Evolutionary conservation across 257 asterid species (phyloP), one percentile per base, ranked within the genome.

Genomic region (Nyctanthes arbortristis): DNA sequence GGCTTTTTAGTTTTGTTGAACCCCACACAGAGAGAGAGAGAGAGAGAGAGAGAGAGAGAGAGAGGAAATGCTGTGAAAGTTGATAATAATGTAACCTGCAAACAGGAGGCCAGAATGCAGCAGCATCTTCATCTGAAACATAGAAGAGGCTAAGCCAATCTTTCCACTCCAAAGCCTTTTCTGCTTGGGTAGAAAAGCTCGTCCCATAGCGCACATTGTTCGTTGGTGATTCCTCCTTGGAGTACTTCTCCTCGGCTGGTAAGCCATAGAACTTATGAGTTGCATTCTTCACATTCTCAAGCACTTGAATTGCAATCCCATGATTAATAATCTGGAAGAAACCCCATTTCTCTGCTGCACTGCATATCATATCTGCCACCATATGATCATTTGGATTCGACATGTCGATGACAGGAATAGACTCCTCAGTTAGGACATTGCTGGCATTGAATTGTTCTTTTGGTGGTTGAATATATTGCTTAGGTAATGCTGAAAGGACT

Each of bases 151-250:
- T 16, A 39, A 87, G 88, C 72, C 68, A 77, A 82, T 87, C 88
- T 54, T 84, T 82, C 93, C 89, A 87, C 73, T 80, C 88, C 78
- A 84, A 64, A 63, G 75, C 82, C 68, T 78, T 80, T 32, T 80
- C 90, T 2, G 75, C 70, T 16, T 37, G 40, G 61, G 86, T 86
- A 13, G 75, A 76, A 28, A 80, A 80, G 69, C 93, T 87, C 5
- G 81, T 80, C 77, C 56, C 80, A 76, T 84, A 59, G 73, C 74
- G 67, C 20, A 84, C 87, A 11, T 79, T 72, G 3, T 22, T 75
- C 30, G 84, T 67, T 1, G 84, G 87, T 1, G 87, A 76, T 70
- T 80, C 85, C 47, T 77, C 84, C 72, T 84, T 84, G 56, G 79
- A 60, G 61, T 70, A 84, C 31, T 79, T 82, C 76, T 82, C 83